A percentile compares a stretch with the other conserved stretches of the same genome.
phyloP scores from a whole-genome alignment of 2,329 filamentous ascomycete genomes.

The Kalmusia sp. region DNA sequence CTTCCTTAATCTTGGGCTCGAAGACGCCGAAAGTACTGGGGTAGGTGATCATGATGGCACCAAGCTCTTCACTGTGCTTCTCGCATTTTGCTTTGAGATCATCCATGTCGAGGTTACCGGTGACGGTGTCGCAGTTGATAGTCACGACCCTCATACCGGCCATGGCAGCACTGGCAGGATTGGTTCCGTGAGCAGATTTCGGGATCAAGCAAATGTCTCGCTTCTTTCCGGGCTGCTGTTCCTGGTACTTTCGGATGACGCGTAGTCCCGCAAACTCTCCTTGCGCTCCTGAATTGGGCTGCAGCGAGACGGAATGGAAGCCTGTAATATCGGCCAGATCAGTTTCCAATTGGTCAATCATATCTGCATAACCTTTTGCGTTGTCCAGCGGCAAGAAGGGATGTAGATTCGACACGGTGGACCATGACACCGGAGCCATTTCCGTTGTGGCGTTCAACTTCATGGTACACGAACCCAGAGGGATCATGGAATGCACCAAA shows the following conservation, averaged over 20 bases:
- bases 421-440: slow-evolving; percentile 85
- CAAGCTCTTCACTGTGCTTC: slow-evolving; percentile 84
- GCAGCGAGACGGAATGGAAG: slow-evolving; percentile 86
- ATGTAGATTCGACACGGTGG: slow-evolving; percentile 79
- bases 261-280: slow-evolving; percentile 92
- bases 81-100: slow-evolving; percentile 89
- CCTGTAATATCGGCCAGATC: slow-evolving; percentile 86
- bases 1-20: slow-evolving; percentile 86
- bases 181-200: slow-evolving; percentile 93
- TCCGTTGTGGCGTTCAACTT: slow-evolving; percentile 94
- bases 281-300: slow-evolving; percentile 95
- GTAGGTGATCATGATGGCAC: slow-evolving; percentile 96
- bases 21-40: slow-evolving; percentile 95
- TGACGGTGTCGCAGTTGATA: slow-evolving; percentile 86
- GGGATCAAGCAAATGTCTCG: slow-evolving; percentile 94
- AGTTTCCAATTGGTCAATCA: slow-evolving; percentile 75
- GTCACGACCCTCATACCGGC: slow-evolving; percentile 92
- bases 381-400: slow-evolving; percentile 74
- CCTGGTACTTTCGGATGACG: slow-evolving; percentile 84
- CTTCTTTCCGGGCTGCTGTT: slow-evolving; percentile 70
- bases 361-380: slow-evolving; percentile 70
- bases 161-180: slow-evolving; percentile 95
- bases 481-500: slow-evolving; percentile 96
- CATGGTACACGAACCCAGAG: slow-evolving; percentile 96
- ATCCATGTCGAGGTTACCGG: slow-evolving; percentile 85